phyloP scores from a whole-genome alignment of 352 stramenopile genomes.

The Phytopythium oedochilum region DNA sequence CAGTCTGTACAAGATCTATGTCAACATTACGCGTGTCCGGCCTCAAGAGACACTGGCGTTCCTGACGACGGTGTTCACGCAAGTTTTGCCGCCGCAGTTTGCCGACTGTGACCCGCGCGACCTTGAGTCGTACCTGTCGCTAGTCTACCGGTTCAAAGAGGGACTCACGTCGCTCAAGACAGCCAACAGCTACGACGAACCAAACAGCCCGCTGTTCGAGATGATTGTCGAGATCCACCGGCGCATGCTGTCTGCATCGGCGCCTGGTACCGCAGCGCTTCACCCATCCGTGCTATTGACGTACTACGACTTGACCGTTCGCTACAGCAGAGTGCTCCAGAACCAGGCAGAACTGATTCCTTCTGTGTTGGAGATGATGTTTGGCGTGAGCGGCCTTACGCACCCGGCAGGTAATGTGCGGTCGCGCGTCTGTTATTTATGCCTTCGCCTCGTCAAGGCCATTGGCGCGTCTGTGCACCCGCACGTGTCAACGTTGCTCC shows the following conservation, averaged over 20 bases:
- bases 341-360: conserved; percentile 60
- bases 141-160: conserved; percentile 85
- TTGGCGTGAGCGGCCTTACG: conserved; percentile 65
- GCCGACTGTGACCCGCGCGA: conserved; percentile 47
- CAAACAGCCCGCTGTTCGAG: conserved; percentile 53
- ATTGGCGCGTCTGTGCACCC: conserved; percentile 62
- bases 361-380: conserved; percentile 79
- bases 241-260: conserved; percentile 40
- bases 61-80: conserved; percentile 47
- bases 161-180: conserved; percentile 59
- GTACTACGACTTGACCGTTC: conserved; percentile 79
- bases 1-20: conserved; percentile 84
- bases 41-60: conserved; percentile 66
- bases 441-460: conserved; percentile 74
- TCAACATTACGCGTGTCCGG: conserved; percentile 77
- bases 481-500: conserved; percentile 72
- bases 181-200: conserved; percentile 56
- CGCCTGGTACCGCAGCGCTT: conserved; percentile 16
- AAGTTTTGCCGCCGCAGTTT: conserved; percentile 51
- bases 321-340: conserved; percentile 74
- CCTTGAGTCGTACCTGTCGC: conserved; percentile 74
- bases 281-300: conserved; percentile 60
- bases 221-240: conserved; percentile 71
- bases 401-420: conserved; percentile 53
- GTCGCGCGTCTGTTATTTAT: conserved; percentile 82